Evolutionary conservation across 2,329 filamentous ascomycete species (phyloP).

Genomic region (Sporothrix variecibatus): DNA sequence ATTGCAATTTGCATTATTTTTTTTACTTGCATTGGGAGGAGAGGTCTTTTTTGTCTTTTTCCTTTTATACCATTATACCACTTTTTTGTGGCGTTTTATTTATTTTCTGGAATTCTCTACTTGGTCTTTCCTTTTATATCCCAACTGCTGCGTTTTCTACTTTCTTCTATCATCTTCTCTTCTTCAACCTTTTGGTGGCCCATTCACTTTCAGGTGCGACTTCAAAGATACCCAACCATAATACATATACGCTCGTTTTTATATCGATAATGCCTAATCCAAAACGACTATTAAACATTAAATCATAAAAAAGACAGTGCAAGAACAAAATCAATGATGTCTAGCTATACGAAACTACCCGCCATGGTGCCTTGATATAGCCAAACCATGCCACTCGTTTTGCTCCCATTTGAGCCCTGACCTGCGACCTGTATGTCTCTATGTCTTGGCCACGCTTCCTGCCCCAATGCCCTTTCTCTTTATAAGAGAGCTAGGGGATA

Average conservation of each 20-base stretch:
- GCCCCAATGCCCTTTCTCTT: too few relatives aligned
- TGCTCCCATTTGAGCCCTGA: background rate
- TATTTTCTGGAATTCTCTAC: constrained; percentile 17
- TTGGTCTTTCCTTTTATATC: constrained; percentile 28
- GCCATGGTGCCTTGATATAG: too few relatives aligned
- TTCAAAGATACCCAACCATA: constrained; percentile 24
- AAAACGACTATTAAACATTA: too few relatives aligned
- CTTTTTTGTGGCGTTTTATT: background rate
- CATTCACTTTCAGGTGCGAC: background rate
- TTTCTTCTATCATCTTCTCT: constrained; percentile 20
- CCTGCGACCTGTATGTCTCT: background rate
- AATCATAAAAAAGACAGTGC: background rate
- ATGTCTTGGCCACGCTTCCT: background rate
- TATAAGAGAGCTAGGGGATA: too few relatives aligned
- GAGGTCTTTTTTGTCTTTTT: background rate
- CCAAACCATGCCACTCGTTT: background rate
- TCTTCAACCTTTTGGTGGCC: background rate
- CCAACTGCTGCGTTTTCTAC: constrained; percentile 18
- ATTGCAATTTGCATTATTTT: background rate
- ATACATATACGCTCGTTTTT: constrained; percentile 8
- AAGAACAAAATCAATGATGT: background rate
- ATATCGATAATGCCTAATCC: background rate
- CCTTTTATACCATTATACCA: constrained; percentile 15
- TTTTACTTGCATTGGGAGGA: constrained; percentile 21
- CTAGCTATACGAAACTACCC: too few relatives aligned